phyloP scores from a whole-genome alignment of 176 grass and related monocot genomes.

The Thinopyrum elongatum region DNA sequence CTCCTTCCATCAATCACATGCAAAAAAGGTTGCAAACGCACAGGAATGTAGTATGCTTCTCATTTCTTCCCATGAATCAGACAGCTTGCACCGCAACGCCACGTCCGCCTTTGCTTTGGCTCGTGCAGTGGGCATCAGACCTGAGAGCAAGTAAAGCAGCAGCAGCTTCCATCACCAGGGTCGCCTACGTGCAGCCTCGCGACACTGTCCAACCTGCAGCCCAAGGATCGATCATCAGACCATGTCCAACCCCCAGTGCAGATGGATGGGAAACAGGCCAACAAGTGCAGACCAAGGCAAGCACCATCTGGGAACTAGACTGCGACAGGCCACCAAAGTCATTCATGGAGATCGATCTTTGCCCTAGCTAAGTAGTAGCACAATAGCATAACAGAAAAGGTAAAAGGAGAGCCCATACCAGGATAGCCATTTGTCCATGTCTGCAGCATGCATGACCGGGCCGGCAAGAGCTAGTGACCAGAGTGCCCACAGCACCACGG shows the following conservation, averaged over 20 bases:
- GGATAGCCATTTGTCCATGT: too few relatives aligned
- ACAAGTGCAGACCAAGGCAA: slow-evolving; percentile 57
- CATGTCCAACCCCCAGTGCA: slow-evolving; percentile 33
- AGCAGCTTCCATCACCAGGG: slow-evolving; percentile 31
- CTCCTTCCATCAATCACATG: slow-evolving; percentile 12
- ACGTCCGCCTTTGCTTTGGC: slow-evolving; percentile 22
- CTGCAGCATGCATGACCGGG: too few relatives aligned
- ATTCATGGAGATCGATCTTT: slow-evolving; percentile 49
- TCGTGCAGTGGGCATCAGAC: slow-evolving; percentile 12
- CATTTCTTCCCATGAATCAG: slow-evolving; percentile 38
- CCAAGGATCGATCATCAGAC: not conserved
- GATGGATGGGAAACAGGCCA: slow-evolving; percentile 28
- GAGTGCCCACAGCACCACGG: too few relatives aligned
- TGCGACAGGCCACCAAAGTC: slow-evolving; percentile 45
- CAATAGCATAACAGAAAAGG: slow-evolving; percentile 32
- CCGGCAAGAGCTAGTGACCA: too few relatives aligned
- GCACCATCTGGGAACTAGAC: slow-evolving; percentile 42
- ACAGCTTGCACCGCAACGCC: slow-evolving; percentile 33
- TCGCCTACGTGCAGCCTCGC: slow-evolving; percentile 40
- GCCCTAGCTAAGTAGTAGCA: slow-evolving; percentile 41
- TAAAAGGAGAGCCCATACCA: slow-evolving; percentile 31
- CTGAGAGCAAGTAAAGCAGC: slow-evolving; percentile 26
- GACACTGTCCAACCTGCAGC: slow-evolving; percentile 35
- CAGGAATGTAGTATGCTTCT: not conserved
- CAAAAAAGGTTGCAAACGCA: slow-evolving; percentile 7